A percentile compares a stretch with the other conserved stretches of the same genome.
phyloP scores from a whole-genome alignment of 805 yeast species.

The Suhomyces tanzawaensis region DNA sequence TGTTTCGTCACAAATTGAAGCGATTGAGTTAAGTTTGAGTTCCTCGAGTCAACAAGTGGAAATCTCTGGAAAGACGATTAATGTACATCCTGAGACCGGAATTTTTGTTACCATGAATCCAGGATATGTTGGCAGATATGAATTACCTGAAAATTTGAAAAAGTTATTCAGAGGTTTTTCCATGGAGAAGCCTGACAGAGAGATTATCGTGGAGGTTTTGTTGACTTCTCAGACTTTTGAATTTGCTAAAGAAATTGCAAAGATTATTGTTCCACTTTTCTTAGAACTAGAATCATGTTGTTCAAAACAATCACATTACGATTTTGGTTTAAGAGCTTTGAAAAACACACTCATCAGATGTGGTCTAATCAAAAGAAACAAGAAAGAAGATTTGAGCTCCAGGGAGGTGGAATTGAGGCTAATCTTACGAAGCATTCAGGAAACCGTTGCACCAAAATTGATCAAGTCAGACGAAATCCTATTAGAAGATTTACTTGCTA shows the following conservation, averaged over 20 bases:
- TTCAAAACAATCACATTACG: constrained; percentile 71
- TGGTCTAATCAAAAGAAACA: constrained; percentile 42
- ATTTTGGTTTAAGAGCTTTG: constrained; percentile 83
- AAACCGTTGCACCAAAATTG: constrained; percentile 68
- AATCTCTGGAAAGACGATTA: constrained; percentile 41
- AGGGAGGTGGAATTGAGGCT: constrained; percentile 25
- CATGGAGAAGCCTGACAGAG: constrained; percentile 69
- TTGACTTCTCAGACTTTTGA: constrained; percentile 70
- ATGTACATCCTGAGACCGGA: constrained; percentile 54
- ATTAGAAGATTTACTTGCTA: constrained; percentile 24
- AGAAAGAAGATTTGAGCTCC: background rate
- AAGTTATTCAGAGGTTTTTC: constrained; percentile 74
- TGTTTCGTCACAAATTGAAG: constrained; percentile 75
- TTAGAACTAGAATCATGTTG: constrained; percentile 35
- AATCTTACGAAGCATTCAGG: constrained; percentile 53
- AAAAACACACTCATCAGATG: constrained; percentile 64
- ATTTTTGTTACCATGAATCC: constrained; percentile 92
- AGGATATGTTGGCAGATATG: constrained; percentile 77
- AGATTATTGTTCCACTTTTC: constrained; percentile 55
- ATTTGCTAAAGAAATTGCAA: constrained; percentile 45
- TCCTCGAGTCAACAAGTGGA: constrained; percentile 23
- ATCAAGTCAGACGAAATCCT: constrained; percentile 48
- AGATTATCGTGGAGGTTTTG: constrained; percentile 67
- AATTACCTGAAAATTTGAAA: constrained; percentile 81
- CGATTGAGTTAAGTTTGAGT: constrained; percentile 56